A percentile compares a stretch with the other conserved stretches of the same genome.
phyloP scores from a whole-genome alignment of 192 early-diverging fungal species.

The Backusella tarrabulga region DNA sequence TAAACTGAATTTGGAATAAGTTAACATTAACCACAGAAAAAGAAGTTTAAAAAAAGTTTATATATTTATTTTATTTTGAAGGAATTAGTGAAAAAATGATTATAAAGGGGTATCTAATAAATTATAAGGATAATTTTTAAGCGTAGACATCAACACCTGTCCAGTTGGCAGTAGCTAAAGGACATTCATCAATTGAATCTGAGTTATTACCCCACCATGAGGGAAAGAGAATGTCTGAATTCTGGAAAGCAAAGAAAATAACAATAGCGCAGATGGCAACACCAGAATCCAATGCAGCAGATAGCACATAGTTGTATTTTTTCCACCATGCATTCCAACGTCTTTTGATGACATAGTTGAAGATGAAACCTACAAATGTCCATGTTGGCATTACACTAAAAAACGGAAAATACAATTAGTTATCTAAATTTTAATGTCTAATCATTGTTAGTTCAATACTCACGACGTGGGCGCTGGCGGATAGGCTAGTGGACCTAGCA shows the following conservation, averaged over 20 bases:
- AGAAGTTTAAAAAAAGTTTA: too few species aligned
- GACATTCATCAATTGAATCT: conserved; percentile 48
- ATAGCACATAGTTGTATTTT: conserved; percentile 54
- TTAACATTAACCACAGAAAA: too few species aligned
- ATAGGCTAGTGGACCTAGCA: conserved; percentile 57
- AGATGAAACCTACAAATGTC: conserved; percentile 59
- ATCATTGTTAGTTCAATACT: too few species aligned
- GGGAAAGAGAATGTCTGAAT: conserved; percentile 43
- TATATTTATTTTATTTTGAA: too few species aligned
- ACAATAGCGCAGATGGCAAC: conserved; percentile 41
- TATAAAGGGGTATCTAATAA: too few species aligned
- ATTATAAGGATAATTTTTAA: neutral
- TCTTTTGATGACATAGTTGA: conserved; percentile 70
- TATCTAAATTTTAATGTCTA: too few species aligned
- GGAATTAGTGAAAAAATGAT: too few species aligned
- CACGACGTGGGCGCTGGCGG: conserved; percentile 66
- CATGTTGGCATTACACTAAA: too few species aligned
- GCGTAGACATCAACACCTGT: conserved; percentile 46
- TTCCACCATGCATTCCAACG: conserved; percentile 60
- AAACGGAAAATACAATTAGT: too few species aligned
- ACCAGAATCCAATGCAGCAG: conserved; percentile 51
- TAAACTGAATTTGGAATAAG: too few species aligned
- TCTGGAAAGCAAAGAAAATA: conserved; percentile 48
- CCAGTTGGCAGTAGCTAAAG: conserved; percentile 40
- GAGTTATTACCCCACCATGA: conserved; percentile 53